These are phyloP conservation scores for Spongiforma sp. DNA, from an alignment of 1,284 basidiomycete genomes.

Conservation along the genomic window DNA sequence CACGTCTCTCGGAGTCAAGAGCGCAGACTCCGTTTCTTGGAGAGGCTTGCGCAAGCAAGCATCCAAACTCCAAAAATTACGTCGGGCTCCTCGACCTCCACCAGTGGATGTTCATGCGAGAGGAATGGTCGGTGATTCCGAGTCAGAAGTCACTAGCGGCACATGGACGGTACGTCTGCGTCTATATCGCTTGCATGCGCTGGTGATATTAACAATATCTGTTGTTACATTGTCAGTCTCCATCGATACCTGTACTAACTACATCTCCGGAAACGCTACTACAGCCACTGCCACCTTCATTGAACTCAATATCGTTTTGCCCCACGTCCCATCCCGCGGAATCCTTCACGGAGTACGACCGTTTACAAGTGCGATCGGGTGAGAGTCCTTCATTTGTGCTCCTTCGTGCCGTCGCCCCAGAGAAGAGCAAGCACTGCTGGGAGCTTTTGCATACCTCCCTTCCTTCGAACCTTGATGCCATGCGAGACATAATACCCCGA, in stretches of 20 bases:
- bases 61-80: constrained; percentile 26
- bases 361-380: constrained; percentile 27
- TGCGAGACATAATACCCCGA: constrained; percentile 34
- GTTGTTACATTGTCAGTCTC: constrained; percentile 7
- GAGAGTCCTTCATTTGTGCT: constrained; percentile 27
- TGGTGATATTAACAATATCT: neutral
- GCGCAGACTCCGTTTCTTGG: constrained; percentile 10
- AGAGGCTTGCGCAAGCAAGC: constrained; percentile 3
- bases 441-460: constrained; percentile 35
- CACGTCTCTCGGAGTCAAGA: constrained; percentile 9
- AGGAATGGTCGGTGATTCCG: constrained; percentile 4
- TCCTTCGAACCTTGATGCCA: constrained; percentile 20
- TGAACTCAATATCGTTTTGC: constrained; percentile 27
- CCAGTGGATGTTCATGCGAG: neutral
- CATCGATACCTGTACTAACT: neutral
- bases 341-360: constrained; percentile 36
- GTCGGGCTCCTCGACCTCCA: constrained; percentile 4
- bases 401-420: constrained; percentile 26
- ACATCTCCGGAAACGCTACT: neutral
- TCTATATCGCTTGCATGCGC: neutral
- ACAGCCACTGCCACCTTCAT: neutral
- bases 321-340: constrained; percentile 30
- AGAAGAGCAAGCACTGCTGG: constrained; percentile 22
- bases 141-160: constrained; percentile 12
- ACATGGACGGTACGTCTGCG: constrained; percentile 23